Base-by-base conservation (phyloP, 306 rosid genomes). In the Malus sylvestris region DNA sequence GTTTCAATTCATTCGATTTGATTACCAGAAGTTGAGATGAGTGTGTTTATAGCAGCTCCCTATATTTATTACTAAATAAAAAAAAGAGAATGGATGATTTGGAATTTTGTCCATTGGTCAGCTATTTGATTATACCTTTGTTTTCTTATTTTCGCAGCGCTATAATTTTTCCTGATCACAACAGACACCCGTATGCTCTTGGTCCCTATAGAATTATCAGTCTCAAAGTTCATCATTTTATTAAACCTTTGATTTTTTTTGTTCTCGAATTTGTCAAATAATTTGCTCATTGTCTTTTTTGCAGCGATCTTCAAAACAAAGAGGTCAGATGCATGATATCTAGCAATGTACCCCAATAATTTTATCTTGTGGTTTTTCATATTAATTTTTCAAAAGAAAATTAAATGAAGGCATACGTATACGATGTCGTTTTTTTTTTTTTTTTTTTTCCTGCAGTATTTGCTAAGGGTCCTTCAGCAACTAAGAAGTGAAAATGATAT, bases 231-330 rank as follows among this genome's bases (percentile, higher is more conserved):
- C 29, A 74, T 66, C 40, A 4, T 42, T 22, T 40, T 73, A 10
- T 6, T 16, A 53, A 18, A 20, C 40, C 62, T 58, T 52, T 58
- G 22, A 55, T 19, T 58, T 57, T 58, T 58, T 58, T n/a, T 27
- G 29, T 5, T n/a, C 55, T 15, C 19, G 55, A 51, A 51, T 30
- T 27, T 11, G 42, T 72, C 45, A 4, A n/a, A 10, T 27, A 30
- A 58, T 14, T 27, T 23, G 55, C 16, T 51, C 20, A 16, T 49
- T 49, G 18, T 51, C 0, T 51, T 15, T 51, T 51, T 79, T 60
- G 85, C 94, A 93, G 98, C 80, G 84, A 83, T 57, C 76, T 93
- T 57, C 98, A 90, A n/a, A 93, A 85, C 78, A 91, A 89, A 71
- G 98, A 93, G 97, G 97, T 75, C 40, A 81, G 83, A 65, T 25